phyloP scores from a whole-genome alignment of 2,329 filamentous ascomycete genomes.

The Colletotrichum falcatum region DNA sequence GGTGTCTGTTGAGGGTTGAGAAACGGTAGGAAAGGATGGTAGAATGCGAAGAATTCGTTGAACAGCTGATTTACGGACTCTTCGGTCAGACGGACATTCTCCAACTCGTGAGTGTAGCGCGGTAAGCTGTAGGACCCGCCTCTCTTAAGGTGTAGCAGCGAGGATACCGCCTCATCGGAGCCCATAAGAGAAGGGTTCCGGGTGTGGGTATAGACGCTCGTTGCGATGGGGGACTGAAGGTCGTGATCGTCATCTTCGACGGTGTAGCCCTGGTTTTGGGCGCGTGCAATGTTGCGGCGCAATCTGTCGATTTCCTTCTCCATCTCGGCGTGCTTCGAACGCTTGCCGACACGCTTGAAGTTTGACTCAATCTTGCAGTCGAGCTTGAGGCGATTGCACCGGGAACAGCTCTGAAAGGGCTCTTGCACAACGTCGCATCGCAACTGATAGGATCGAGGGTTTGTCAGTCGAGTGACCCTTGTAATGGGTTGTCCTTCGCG shows the following conservation, averaged over 20 bases:
- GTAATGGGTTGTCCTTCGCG: neutral
- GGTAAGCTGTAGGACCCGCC: constrained; percentile 71
- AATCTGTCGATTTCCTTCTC: constrained; percentile 82
- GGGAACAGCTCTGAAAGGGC: constrained; percentile 80
- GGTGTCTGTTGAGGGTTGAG: constrained; percentile 75
- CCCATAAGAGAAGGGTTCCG: constrained; percentile 74
- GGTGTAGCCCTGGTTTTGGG: constrained; percentile 69
- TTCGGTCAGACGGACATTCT: constrained; percentile 73
- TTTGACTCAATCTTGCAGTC: constrained; percentile 89
- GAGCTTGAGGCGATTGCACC: constrained; percentile 83
- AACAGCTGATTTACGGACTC: constrained; percentile 75
- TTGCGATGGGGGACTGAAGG: constrained; percentile 69
- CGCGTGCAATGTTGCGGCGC: constrained; percentile 70
- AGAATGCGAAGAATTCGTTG: constrained; percentile 79
- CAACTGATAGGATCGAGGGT: constrained; percentile 61
- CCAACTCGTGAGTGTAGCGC: constrained; percentile 70
- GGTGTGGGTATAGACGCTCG: constrained; percentile 68
- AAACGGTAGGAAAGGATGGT: constrained; percentile 83
- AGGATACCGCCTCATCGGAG: constrained; percentile 76
- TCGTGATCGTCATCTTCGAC: constrained; percentile 68
- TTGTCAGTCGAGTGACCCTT: constrained; percentile 19
- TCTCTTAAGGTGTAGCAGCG: constrained; percentile 73
- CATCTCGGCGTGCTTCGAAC: constrained; percentile 87
- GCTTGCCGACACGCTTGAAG: constrained; percentile 87
- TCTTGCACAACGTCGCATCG: constrained; percentile 88